Evolutionary conservation across 1,284 basidiomycete genomes (phyloP).

Genomic region (Cutaneotrichosporon cutaneum): DNA sequence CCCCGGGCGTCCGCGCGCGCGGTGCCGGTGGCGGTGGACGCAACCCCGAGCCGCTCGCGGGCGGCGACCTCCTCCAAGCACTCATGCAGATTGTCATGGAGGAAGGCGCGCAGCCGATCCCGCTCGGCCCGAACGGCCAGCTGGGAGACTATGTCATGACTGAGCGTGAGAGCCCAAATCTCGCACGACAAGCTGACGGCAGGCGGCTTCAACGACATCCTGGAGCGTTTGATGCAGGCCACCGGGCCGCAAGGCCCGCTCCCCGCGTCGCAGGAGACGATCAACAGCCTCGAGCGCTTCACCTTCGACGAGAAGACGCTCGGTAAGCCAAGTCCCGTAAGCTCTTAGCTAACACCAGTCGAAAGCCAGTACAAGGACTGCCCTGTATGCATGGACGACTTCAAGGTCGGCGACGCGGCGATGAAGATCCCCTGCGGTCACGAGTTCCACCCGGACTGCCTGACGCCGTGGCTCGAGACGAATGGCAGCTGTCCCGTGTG

Average conservation of each 20-base stretch:
- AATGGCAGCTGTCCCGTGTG: constrained; percentile 54
- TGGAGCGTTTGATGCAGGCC: constrained; percentile 50
- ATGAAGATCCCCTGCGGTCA: constrained; percentile 50
- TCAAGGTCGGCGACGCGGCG: constrained; percentile 40
- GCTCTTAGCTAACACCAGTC: constrained; percentile 25
- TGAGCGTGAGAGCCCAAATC: constrained; percentile 39
- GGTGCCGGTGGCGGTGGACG: neutral
- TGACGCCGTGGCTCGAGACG: constrained; percentile 49
- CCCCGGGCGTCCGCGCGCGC: constrained; percentile 2
- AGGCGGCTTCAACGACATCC: constrained; percentile 48
- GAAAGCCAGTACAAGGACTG: constrained; percentile 48
- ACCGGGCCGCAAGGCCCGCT: constrained; percentile 50
- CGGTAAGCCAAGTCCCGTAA: constrained; percentile 22
- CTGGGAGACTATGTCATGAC: constrained; percentile 51
- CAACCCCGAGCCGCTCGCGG: constrained; percentile 15
- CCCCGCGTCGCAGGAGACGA: constrained; percentile 47
- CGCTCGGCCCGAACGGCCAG: constrained; percentile 26
- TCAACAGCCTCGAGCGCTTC: constrained; percentile 46
- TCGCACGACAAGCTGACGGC: neutral
- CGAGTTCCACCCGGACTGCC: constrained; percentile 50
- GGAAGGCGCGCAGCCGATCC: constrained; percentile 27
- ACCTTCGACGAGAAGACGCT: constrained; percentile 42
- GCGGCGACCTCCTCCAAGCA: constrained; percentile 35
- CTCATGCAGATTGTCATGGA: constrained; percentile 36
- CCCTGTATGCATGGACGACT: constrained; percentile 51